A percentile compares a stretch with the other conserved stretches of the same genome.
Evolutionary conservation across 1,284 basidiomycete species (phyloP).

Genomic region (Hymenochaete sp.): DNA sequence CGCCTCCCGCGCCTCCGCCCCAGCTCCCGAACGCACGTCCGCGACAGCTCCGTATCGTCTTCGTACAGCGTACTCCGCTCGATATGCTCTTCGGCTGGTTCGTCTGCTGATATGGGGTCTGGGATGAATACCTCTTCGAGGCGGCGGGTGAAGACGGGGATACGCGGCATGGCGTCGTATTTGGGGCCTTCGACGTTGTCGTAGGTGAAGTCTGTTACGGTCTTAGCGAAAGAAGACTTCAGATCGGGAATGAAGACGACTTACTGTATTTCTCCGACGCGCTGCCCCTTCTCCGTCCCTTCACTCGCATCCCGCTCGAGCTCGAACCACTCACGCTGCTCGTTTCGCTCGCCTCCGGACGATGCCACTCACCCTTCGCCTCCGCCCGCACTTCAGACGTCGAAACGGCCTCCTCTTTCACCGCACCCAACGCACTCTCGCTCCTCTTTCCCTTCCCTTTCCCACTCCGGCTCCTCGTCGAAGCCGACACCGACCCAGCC

Average conservation of each 20-base stretch:
- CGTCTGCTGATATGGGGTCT: slow-evolving; percentile 5
- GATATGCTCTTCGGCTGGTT: not conserved
- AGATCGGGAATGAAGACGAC: not conserved
- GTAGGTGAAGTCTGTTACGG: slow-evolving; percentile 5
- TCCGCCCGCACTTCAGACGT: not conserved
- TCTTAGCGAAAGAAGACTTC: not conserved
- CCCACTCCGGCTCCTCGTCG: not conserved
- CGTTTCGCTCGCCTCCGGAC: slow-evolving; percentile 1
- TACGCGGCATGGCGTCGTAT: slow-evolving; percentile 13
- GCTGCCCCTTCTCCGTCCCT: slow-evolving; percentile 1
- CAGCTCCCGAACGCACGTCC: slow-evolving; percentile 3
- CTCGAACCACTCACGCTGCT: slow-evolving; percentile 8
- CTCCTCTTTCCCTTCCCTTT: too few species aligned
- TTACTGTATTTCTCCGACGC: not conserved
- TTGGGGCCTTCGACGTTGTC: slow-evolving; percentile 7
- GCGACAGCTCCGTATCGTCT: slow-evolving; percentile 8
- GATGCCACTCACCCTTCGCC: slow-evolving; percentile 3
- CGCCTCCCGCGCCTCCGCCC: slow-evolving; percentile 9
- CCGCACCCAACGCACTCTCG: slow-evolving; percentile 6
- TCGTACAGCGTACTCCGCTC: not conserved
- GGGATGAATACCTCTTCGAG: slow-evolving; percentile 14
- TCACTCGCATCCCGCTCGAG: not conserved
- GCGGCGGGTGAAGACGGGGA: slow-evolving; percentile 8
- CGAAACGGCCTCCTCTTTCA: slow-evolving; percentile 1
- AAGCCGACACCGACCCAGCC: not conserved